phyloP scores from a whole-genome alignment of 2,329 filamentous ascomycete genomes.

The Beauveria varroae region DNA sequence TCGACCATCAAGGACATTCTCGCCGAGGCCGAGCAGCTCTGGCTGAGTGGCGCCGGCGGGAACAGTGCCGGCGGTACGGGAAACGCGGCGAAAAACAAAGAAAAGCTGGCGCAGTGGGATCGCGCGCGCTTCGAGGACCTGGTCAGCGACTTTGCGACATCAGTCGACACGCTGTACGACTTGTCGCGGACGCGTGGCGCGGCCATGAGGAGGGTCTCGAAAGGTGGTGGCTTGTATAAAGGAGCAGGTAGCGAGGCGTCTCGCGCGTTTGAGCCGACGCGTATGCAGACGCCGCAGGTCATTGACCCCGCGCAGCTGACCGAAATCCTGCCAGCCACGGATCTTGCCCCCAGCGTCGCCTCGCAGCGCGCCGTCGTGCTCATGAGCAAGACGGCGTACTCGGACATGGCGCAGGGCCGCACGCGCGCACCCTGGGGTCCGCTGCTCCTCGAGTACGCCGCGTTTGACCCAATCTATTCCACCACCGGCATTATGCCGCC shows the following conservation, averaged over 20 bases:
- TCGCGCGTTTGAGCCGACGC: constrained; percentile 48
- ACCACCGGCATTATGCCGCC: constrained; percentile 56
- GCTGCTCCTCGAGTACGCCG: constrained; percentile 64
- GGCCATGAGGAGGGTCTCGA: constrained; percentile 22
- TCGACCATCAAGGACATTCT: constrained; percentile 73
- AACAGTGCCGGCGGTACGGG: constrained; percentile 31
- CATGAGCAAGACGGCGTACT: constrained; percentile 44
- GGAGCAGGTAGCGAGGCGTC: constrained; percentile 36
- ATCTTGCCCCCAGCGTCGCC: constrained; percentile 22
- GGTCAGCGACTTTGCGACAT: constrained; percentile 65
- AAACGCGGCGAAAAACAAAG: constrained; percentile 43
- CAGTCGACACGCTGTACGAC: constrained; percentile 74
- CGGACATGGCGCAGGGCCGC: constrained; percentile 36
- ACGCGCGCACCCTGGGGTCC: constrained; percentile 41
- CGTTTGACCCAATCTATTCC: constrained; percentile 55
- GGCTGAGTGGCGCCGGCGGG: constrained; percentile 50
- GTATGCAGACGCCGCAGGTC: constrained; percentile 54
- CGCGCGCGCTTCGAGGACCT: constrained; percentile 68
- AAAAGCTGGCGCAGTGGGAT: constrained; percentile 55
- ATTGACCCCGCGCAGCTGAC: constrained; percentile 49
- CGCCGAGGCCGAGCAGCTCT: constrained; percentile 67
- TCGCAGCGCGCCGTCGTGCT: constrained; percentile 39
- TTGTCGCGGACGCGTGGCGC: constrained; percentile 56
- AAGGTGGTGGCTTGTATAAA: constrained; percentile 26
- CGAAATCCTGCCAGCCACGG: constrained; percentile 36